These are phyloP conservation scores for Neofusicoccum parvum DNA, from an alignment of 2,329 filamentous ascomycete species.

Conservation along the genomic window DNA sequence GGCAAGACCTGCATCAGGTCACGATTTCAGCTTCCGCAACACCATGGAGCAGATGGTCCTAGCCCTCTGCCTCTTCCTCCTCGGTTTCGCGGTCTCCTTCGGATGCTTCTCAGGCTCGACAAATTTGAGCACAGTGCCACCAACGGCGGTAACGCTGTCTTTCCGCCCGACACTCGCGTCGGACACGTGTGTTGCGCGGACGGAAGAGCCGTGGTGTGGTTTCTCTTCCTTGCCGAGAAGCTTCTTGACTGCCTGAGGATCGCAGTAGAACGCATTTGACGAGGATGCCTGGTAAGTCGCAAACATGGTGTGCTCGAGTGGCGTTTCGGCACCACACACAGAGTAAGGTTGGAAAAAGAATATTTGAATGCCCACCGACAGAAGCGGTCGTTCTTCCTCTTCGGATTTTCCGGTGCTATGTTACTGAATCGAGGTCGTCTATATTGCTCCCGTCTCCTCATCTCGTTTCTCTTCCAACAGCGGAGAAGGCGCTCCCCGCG, in stretches of 20 bases:
- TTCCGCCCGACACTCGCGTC: background rate
- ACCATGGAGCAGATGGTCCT: background rate
- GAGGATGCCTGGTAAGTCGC: background rate
- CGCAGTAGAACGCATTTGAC: background rate
- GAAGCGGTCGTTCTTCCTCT: background rate
- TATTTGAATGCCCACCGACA: too few species aligned
- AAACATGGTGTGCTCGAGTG: constrained; percentile 4
- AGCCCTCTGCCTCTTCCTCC: background rate
- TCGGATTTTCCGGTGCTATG: background rate
- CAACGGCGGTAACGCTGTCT: background rate
- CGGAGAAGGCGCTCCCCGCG: background rate
- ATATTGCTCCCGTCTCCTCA: background rate
- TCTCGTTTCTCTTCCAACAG: background rate
- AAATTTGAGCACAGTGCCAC: constrained; percentile 45
- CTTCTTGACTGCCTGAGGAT: constrained; percentile 1
- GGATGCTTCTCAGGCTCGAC: constrained; percentile 92
- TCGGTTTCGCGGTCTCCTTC: background rate
- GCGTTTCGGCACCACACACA: background rate
- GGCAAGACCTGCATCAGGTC: background rate
- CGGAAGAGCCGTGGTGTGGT: background rate
- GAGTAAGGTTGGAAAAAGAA: too few species aligned
- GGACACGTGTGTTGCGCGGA: background rate
- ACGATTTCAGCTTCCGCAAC: background rate
- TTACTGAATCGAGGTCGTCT: too few species aligned
- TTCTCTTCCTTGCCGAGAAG: background rate